phyloP scores from a whole-genome alignment of 257 asterid genomes.

The Nicotiana benthamiana region DNA sequence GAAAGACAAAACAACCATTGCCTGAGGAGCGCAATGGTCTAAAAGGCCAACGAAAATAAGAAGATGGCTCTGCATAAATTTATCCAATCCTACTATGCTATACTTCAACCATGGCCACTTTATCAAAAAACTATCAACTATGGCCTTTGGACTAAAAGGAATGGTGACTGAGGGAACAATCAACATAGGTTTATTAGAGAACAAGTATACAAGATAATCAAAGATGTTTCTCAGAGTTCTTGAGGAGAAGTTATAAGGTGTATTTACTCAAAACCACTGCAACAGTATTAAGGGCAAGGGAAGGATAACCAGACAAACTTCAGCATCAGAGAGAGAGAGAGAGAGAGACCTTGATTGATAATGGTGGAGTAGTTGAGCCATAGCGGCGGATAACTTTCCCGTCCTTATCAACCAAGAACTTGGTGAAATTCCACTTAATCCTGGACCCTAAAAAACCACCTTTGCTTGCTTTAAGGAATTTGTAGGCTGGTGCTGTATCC shows the following conservation, averaged over 20 bases:
- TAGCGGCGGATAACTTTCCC: constrained; percentile 67
- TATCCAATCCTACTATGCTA: neutral
- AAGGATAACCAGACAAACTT: neutral
- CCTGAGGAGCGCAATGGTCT: neutral
- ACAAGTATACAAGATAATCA: neutral
- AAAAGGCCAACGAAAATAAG: neutral
- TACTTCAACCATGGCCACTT: neutral
- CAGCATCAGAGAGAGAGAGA: constrained; percentile 1
- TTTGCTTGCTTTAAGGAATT: constrained; percentile 66
- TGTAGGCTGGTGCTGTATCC: constrained; percentile 60
- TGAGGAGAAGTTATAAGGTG: neutral
- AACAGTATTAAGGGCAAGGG: neutral
- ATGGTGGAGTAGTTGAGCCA: constrained; percentile 54
- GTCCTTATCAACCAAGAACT: constrained; percentile 78
- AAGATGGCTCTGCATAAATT: neutral
- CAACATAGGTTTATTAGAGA: neutral
- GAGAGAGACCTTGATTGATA: constrained; percentile 62
- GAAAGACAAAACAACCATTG: neutral
- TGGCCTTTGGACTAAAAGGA: neutral
- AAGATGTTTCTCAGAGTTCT: neutral
- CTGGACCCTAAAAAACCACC: constrained; percentile 52
- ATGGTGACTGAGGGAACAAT: neutral
- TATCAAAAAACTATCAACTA: neutral
- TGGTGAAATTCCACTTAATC: constrained; percentile 92
- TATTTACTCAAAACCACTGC: neutral